A percentile compares a stretch with the other conserved stretches of the same genome.
Evolutionary conservation across 352 stramenopile genomes (phyloP).

Genomic region (Globisporangium middletonii): DNA sequence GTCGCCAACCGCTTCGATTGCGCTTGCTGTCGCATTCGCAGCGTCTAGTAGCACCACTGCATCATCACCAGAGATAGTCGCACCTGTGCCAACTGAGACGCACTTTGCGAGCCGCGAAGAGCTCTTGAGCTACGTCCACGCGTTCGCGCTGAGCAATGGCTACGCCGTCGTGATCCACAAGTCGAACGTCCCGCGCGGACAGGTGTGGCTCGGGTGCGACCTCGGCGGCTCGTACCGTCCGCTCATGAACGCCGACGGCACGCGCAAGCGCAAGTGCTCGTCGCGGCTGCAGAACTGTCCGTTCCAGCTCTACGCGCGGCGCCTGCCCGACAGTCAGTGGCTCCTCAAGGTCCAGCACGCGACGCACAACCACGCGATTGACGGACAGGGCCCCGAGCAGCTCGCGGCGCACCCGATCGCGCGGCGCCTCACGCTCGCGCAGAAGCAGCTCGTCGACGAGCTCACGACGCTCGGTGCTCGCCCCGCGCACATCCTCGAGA

Average conservation of each 20-base stretch:
- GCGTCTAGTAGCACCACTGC: background rate
- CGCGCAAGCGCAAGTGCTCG: constrained; percentile 26
- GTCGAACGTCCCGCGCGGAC: constrained; percentile 37
- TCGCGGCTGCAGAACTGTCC: constrained; percentile 32
- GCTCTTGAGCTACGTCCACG: constrained; percentile 31
- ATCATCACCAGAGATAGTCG: background rate
- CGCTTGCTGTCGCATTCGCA: background rate
- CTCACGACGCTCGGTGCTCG: constrained; percentile 28
- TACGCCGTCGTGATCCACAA: constrained; percentile 42
- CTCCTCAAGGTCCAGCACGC: constrained; percentile 27
- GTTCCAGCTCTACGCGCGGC: constrained; percentile 36
- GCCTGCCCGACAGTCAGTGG: constrained; percentile 21
- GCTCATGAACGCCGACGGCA: background rate
- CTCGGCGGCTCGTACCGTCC: constrained; percentile 22
- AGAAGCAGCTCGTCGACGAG: constrained; percentile 35
- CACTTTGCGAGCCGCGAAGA: constrained; percentile 29
- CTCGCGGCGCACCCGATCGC: constrained; percentile 25
- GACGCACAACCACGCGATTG: constrained; percentile 26
- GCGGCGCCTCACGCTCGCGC: constrained; percentile 24
- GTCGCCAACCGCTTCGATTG: background rate
- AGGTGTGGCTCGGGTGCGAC: constrained; percentile 44
- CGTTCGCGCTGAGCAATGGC: constrained; percentile 29
- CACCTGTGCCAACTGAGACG: constrained; percentile 8
- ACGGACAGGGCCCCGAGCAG: constrained; percentile 10
- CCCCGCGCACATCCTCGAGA: constrained; percentile 31